phyloP scores from a whole-genome alignment of 1,139 yeast genomes.

The Zygosaccharomyces sapae region DNA sequence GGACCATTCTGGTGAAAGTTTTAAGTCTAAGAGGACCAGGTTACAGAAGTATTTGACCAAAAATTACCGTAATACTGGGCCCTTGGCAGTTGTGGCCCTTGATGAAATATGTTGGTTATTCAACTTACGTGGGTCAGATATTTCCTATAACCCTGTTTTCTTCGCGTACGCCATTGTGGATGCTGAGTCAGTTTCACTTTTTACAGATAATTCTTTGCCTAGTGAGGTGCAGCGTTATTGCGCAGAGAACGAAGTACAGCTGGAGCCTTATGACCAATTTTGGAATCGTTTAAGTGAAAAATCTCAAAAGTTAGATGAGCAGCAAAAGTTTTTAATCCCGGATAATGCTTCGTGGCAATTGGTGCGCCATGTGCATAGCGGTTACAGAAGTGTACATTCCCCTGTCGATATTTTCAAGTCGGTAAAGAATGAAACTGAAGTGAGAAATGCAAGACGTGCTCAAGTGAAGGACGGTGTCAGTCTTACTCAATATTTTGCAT shows the following conservation, averaged over 20 bases:
- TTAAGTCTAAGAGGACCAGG: constrained; percentile 39
- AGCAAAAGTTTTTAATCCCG: constrained; percentile 53
- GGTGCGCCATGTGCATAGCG: constrained; percentile 48
- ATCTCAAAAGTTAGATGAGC: constrained; percentile 18
- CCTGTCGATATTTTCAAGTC: constrained; percentile 70
- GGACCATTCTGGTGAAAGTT: constrained; percentile 48
- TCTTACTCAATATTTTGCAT: constrained; percentile 69
- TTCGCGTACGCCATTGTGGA: constrained; percentile 70
- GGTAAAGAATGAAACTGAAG: constrained; percentile 68
- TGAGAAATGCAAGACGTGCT: constrained; percentile 69
- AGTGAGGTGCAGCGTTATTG: constrained; percentile 35
- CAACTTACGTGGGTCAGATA: constrained; percentile 81
- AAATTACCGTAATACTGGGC: constrained; percentile 35
- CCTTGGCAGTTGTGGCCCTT: constrained; percentile 61
- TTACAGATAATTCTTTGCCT: constrained; percentile 46
- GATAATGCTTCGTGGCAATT: constrained; percentile 79
- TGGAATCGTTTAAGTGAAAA: constrained; percentile 48
- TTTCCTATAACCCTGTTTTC: constrained; percentile 88
- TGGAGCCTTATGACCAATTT: constrained; percentile 52
- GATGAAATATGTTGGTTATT: constrained; percentile 94
- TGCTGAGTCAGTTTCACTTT: constrained; percentile 48
- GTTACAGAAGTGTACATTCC: constrained; percentile 50
- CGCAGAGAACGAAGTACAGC: constrained; percentile 39
- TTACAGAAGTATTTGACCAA: constrained; percentile 35
- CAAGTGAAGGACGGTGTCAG: constrained; percentile 89